Percentiles rank a stretch among this genome's conserved stretches.
Conservation (phyloP, 352 stramenopile genomes). For the Pythium rishiriense region DNA sequence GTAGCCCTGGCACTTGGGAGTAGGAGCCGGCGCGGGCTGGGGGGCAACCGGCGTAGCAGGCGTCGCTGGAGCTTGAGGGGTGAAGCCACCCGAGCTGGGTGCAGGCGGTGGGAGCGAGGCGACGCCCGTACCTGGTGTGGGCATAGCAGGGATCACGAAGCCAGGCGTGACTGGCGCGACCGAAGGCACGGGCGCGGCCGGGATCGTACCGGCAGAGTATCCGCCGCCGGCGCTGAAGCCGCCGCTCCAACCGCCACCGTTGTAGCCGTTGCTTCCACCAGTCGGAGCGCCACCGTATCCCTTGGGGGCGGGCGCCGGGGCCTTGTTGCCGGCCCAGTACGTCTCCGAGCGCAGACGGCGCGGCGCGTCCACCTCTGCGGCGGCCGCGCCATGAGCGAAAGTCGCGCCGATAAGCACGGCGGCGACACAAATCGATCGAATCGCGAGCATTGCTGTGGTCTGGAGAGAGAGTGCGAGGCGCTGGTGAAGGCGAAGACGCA, state of each 20-base stretch:
- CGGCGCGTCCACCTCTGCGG: not conserved
- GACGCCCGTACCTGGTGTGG: slow-evolving; percentile 1
- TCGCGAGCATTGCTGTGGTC: slow-evolving; percentile 3
- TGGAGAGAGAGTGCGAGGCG: not conserved
- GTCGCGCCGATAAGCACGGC: slow-evolving; percentile 7
- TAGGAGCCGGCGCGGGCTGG: not conserved
- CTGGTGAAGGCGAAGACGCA: not conserved
- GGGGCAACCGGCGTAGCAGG: not conserved
- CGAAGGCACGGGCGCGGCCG: not conserved
- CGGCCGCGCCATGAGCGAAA: not conserved
- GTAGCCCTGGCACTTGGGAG: not conserved
- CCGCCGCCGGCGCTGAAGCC: slow-evolving; percentile 12
- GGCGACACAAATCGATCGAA: slow-evolving; percentile 9
- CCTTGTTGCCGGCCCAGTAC: slow-evolving; percentile 10
- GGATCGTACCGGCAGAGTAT: slow-evolving; percentile 6
- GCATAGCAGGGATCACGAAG: slow-evolving; percentile 4
- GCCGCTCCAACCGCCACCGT: slow-evolving; percentile 6
- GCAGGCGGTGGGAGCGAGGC: slow-evolving; percentile 3
- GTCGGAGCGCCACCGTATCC: too few relatives aligned
- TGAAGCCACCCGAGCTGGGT: not conserved
- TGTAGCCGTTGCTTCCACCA: too few relatives aligned
- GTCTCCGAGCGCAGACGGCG: slow-evolving; percentile 6
- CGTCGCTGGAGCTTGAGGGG: not conserved
- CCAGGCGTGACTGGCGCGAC: not conserved
- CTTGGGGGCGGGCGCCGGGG: not conserved